Conservation (phyloP, 805 yeast genomes). For the Ogataea populi-albae region DNA sequence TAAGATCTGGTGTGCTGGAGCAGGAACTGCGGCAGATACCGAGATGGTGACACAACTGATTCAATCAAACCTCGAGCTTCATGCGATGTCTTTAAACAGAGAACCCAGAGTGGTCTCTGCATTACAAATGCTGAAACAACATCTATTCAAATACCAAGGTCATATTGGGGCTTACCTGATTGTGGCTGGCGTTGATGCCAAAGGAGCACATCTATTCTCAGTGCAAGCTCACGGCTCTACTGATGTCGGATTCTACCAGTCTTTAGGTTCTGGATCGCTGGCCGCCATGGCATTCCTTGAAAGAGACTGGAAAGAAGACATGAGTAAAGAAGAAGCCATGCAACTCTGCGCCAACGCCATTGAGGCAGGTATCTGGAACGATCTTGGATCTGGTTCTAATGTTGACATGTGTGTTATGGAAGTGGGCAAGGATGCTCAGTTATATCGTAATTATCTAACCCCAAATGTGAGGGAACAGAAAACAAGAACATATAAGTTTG, state of each 20-base stretch:
- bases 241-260: slow-evolving; percentile 89
- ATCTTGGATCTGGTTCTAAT: slow-evolving; percentile 97
- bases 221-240: slow-evolving; percentile 98
- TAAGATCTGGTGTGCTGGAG: slow-evolving; percentile 98
- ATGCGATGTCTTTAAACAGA: slow-evolving; percentile 76
- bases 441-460: slow-evolving; percentile 81
- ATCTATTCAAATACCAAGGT: slow-evolving; percentile 94
- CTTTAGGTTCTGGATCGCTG: slow-evolving; percentile 94
- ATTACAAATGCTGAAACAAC: slow-evolving; percentile 89
- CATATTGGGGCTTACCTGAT: slow-evolving; percentile 95
- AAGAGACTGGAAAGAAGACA: slow-evolving; percentile 74
- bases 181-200: slow-evolving; percentile 97
- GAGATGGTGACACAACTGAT: slow-evolving; percentile 96
- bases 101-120: slow-evolving; percentile 93
- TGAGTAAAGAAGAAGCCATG: slow-evolving; percentile 88
- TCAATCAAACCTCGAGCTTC: slow-evolving; percentile 86
- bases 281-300: slow-evolving; percentile 99
- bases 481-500: slow-evolving; percentile 78
- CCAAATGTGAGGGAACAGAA: slow-evolving; percentile 87
- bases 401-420: slow-evolving; percentile 98
- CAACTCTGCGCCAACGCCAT: slow-evolving; percentile 88
- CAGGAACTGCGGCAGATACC: slow-evolving; percentile 99
- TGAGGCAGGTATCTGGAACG: slow-evolving; percentile 98
- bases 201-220: slow-evolving; percentile 89
- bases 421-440: slow-evolving; percentile 79